A percentile compares a stretch with the other conserved stretches of the same genome.
phyloP scores from a whole-genome alignment of 1,284 basidiomycete genomes.

The Trichosporon sp. region DNA sequence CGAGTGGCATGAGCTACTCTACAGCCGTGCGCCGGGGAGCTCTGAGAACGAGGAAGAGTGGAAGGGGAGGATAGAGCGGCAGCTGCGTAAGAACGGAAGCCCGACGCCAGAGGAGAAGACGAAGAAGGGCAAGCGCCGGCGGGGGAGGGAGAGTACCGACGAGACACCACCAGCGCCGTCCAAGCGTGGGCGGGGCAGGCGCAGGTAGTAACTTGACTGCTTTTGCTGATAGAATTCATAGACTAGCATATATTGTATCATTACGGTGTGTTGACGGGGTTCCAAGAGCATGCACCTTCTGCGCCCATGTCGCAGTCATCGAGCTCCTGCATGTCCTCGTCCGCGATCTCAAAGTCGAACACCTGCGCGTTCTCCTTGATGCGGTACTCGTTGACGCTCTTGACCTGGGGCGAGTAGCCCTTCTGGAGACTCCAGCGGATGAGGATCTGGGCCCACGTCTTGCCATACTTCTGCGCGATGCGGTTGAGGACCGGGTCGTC shows the following conservation, averaged over 20 bases:
- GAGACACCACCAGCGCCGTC: slow-evolving; percentile 4
- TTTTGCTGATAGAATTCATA: not conserved
- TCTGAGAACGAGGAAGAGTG: slow-evolving; percentile 8
- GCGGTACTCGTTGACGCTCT: slow-evolving; percentile 61
- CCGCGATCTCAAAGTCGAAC: slow-evolving; percentile 62
- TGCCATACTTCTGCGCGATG: slow-evolving; percentile 60
- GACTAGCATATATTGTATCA: not conserved
- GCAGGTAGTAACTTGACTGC: not conserved
- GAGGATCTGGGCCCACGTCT: slow-evolving; percentile 65
- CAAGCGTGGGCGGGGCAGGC: slow-evolving; percentile 6
- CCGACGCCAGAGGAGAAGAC: not conserved
- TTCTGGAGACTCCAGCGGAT: slow-evolving; percentile 78
- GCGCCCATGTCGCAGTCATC: slow-evolving; percentile 61
- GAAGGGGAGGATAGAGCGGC: slow-evolving; percentile 6
- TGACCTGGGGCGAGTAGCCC: slow-evolving; percentile 68
- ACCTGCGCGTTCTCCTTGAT: slow-evolving; percentile 65
- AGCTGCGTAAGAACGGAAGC: not conserved
- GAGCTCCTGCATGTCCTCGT: slow-evolving; percentile 59
- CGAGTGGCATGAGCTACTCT: slow-evolving; percentile 7
- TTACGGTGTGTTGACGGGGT: slow-evolving; percentile 55
- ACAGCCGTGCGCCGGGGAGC: slow-evolving; percentile 1
- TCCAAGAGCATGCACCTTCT: slow-evolving; percentile 61
- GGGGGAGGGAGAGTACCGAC: slow-evolving; percentile 8
- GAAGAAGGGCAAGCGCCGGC: not conserved
- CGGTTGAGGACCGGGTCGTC: slow-evolving; percentile 55